These are phyloP conservation scores for Senecio squalidus DNA, from an alignment of 140 eudicot species.

Conservation along the genomic window DNA sequence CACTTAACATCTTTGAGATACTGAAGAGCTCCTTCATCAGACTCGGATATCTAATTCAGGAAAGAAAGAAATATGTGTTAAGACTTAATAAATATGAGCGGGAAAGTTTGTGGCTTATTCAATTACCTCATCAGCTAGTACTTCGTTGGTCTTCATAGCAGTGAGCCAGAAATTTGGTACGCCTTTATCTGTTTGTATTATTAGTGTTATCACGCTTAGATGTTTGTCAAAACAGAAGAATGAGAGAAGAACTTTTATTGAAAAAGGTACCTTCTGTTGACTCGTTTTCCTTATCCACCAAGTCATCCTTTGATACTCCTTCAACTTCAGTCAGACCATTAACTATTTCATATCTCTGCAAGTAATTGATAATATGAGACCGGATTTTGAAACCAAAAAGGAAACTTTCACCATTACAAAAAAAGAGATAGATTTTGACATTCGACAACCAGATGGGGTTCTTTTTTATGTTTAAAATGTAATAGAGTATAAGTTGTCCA, in stretches of 20 bases:
- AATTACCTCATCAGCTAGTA: constrained; percentile 72
- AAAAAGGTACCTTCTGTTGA: constrained; percentile 24
- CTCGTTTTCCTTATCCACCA: constrained; percentile 22
- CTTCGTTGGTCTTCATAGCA: constrained; percentile 72
- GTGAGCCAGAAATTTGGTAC: constrained; percentile 89
- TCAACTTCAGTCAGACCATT: constrained; percentile 60
- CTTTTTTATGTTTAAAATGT: neutral
- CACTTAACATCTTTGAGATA: constrained; percentile 80
- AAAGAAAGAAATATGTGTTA: neutral
- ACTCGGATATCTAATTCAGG: constrained; percentile 50
- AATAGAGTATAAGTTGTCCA: neutral
- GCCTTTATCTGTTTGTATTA: constrained; percentile 55
- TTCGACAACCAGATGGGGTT: neutral
- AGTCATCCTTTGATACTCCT: constrained; percentile 26
- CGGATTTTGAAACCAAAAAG: neutral
- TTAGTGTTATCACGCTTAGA: constrained; percentile 2
- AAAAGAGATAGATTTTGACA: neutral
- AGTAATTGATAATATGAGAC: constrained; percentile 3
- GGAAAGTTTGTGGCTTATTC: neutral
- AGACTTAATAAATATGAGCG: neutral
- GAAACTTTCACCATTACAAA: too few species aligned
- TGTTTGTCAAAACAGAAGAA: neutral
- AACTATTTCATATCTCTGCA: constrained; percentile 56
- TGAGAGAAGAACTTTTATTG: neutral
- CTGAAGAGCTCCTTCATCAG: constrained; percentile 77